Evolutionary conservation across 495 filamentous ascomycete species (phyloP).

Genomic region (Aspergillus cavernicola): DNA sequence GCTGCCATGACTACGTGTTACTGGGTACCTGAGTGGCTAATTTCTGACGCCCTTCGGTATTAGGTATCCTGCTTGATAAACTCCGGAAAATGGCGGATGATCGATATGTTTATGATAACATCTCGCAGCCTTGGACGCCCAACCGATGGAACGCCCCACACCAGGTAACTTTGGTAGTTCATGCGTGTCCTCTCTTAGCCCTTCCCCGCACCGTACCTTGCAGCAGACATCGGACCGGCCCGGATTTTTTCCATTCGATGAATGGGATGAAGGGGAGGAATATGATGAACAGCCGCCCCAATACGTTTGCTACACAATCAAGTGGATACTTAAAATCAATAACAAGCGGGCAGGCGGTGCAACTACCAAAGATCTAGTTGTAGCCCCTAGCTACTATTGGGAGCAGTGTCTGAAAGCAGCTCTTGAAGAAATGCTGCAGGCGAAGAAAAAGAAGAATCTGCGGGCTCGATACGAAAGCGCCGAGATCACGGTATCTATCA

Average conservation of each 20-base stretch:
- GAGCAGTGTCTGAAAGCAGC: background rate
- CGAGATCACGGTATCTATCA: background rate
- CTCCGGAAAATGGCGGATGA: background rate
- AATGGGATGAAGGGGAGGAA: slow-evolving; percentile 1
- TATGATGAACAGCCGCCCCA: background rate
- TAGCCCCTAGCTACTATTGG: background rate
- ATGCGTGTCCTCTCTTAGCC: background rate
- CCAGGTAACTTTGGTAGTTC: background rate
- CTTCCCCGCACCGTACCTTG: background rate
- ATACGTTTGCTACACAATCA: slow-evolving; percentile 1
- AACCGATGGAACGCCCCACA: background rate
- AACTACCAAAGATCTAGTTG: background rate
- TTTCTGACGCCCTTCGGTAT: background rate
- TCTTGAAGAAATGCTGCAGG: background rate
- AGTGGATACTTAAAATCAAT: background rate
- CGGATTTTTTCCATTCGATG: background rate
- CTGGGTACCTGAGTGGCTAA: background rate
- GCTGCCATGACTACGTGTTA: background rate
- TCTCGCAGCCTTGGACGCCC: background rate
- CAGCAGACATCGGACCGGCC: background rate
- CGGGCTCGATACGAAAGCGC: background rate
- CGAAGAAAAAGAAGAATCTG: background rate
- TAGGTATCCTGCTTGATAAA: background rate
- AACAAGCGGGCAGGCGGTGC: background rate
- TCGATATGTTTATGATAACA: background rate